Conservation (phyloP, 2,329 filamentous ascomycete species). For the Xylaria hypoxylon region DNA sequence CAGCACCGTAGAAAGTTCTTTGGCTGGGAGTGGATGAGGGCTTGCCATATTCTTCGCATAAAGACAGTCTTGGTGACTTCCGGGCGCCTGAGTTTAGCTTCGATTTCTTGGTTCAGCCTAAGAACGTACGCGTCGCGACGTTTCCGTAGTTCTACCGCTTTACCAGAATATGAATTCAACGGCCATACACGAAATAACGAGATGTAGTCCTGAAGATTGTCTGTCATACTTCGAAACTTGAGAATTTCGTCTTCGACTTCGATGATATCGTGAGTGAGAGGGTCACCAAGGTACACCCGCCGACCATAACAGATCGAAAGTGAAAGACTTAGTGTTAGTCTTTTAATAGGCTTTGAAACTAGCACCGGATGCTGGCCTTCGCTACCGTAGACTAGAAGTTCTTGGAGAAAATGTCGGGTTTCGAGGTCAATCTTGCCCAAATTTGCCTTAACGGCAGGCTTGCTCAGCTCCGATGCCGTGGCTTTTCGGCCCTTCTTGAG, state of each 20-base stretch:
- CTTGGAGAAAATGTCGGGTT: constrained; percentile 3
- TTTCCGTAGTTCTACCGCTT: no score
- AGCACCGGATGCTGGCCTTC: not conserved
- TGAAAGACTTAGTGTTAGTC: constrained; percentile 5
- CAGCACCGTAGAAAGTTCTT: no score
- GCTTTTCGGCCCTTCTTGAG: constrained; percentile 3
- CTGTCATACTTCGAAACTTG: no score
- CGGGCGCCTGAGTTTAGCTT: no score
- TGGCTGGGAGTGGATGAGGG: no score
- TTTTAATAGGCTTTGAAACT: not conserved
- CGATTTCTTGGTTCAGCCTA: no score
- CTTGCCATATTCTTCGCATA: no score
- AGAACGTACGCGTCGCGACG: no score
- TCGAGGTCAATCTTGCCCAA: constrained; percentile 4
- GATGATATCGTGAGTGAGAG: constrained; percentile 2
- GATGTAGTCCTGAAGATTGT: no score
- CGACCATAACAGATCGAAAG: constrained; percentile 1
- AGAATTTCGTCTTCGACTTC: not conserved
- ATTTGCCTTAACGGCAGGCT: constrained; percentile 2
- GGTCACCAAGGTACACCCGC: not conserved
- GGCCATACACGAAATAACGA: no score
- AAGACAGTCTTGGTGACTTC: no score
- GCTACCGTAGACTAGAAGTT: not conserved
- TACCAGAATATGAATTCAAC: no score
- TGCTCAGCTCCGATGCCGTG: not conserved